Evolutionary conservation across 2,329 filamentous ascomycete species (phyloP), one percentile per base, ranked within the genome.

Genomic region (Colletotrichum theobromicola): DNA sequence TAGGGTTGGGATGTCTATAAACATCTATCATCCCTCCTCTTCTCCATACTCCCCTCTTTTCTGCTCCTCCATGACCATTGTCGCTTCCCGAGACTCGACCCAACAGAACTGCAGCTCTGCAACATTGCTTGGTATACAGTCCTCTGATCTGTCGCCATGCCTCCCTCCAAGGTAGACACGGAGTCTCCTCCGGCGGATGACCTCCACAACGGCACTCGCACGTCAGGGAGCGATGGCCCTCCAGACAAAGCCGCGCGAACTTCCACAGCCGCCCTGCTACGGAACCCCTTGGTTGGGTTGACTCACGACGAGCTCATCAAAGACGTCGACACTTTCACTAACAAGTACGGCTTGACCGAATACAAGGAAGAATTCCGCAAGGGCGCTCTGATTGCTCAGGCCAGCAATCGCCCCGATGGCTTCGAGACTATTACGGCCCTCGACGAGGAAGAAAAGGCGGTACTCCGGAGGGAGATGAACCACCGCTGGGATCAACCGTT

Each of bases 341-440:
- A 81, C 4, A 76, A 79, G 28, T 82, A 79, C 62, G 83, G 83
- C 3, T 79, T 86, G 1, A 34, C 67, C 1, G 82, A 84, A 7
- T 75, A 85, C 26, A 78, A 81, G 1, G 83, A 84, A 16, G 86
- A 86, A 26, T 91, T 91, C 78, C 85, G 84, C 50, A 82, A 88
- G 64, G 89, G 89, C 8, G 89, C 88, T 5, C 82, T 90, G 4
- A 78, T 90, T 24, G 89, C 89, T 4, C 88, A 85, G 62, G 83
- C 85, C 2, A 86, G 84, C 16, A 85, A 87, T 60, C 78, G 76
- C 0, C 69, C 77, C 0, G 77, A 79, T 2, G 82, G 74, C 1
- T 84, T 80, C 63, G 83, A 84, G 53, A 70, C 74, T 7, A 77
- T 84, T 1, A 70, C 77, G 3, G 37, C 73, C 3, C 78, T 84